Base-by-base conservation (phyloP, 139 green algal genomes). In the Pseudopediastrum boryanum region DNA sequence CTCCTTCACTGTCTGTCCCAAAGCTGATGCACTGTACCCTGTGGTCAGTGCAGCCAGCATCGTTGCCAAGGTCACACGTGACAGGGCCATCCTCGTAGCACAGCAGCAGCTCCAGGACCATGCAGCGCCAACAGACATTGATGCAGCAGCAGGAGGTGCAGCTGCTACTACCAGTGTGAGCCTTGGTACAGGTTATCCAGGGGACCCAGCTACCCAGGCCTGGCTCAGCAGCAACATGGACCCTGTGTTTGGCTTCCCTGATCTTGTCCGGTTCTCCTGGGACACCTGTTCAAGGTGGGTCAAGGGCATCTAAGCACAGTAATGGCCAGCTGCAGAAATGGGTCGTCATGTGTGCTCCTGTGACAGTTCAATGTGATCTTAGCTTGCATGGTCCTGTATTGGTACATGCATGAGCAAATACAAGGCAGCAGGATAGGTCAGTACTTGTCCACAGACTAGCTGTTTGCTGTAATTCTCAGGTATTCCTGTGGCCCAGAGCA, bases 31-130 rank as follows among this genome's bases (percentile, higher is more conserved):
- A 0, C 62, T 96, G 9, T 99, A 92, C 79, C 95, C 96, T 8
- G 93, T 98, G n/a, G 95, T 99, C 35, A 91, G 79, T 51, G 92
- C 92, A 9, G 95, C 95, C n/a, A 92, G 77, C 81, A 98, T 98
- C 52, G 95, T 94, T 19, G 95, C 95, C 58, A 98, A 98, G 88
- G 93, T 93, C 21, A 63, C 85, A 16, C 71, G 87, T 0, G 89
- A 92, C 80, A 62, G 50, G n/a, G 29, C 79, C 16, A 71, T 91
- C 31, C n/a, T 56, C 48, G 52, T 73, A 39, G 48, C 48, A 27
- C 39, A n/a, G 6, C 25, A 27, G 7, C 31, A 62, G 43, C 6
- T 64, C 8, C 67, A 29, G 23, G 13, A n/a, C 16, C 66, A 35
- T 58, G 66, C 1, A 2, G 12, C 36, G 23, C 23, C 36, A 25